Percentiles rank a stretch among this genome's conserved stretches.
Conservation (phyloP, 805 yeast genomes). For the Schizosaccharomyces lindneri region DNA sequence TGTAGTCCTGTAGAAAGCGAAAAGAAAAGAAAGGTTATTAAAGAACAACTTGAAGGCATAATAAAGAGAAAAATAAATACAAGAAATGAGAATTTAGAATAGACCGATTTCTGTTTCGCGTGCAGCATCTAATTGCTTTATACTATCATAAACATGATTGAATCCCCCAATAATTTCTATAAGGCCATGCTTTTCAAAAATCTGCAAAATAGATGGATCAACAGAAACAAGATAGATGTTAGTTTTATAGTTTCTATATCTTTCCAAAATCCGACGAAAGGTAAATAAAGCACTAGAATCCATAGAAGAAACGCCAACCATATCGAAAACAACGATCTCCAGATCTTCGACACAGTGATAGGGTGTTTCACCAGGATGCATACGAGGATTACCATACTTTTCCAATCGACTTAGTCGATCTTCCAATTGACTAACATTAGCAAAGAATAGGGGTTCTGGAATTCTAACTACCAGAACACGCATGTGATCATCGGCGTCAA, state of each 20-base stretch:
- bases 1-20: too few species aligned
- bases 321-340: not conserved
- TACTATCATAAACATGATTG: not conserved
- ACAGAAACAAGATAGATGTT: not conserved
- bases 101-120: not conserved
- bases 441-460: conserved; percentile 74
- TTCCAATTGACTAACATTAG: conserved; percentile 57
- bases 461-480: conserved; percentile 36
- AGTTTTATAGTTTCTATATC: not conserved
- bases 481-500: conserved; percentile 24
- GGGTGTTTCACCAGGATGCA: not conserved
- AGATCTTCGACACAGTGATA: not conserved
- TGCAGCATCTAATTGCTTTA: not conserved
- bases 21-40: too few species aligned
- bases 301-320: not conserved
- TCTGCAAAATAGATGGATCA: not conserved
- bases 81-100: too few species aligned
- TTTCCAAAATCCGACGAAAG: not conserved
- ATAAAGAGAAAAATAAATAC: too few species aligned
- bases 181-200: not conserved
- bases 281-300: not conserved
- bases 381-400: conserved; percentile 26
- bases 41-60: too few species aligned
- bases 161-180: not conserved
- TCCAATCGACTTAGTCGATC: conserved; percentile 45